Percentiles rank a stretch among this genome's conserved stretches.
These are phyloP conservation scores for Trichoderma atrobrunneum DNA, from an alignment of 2,329 filamentous ascomycete genomes.

Conservation along the genomic window DNA sequence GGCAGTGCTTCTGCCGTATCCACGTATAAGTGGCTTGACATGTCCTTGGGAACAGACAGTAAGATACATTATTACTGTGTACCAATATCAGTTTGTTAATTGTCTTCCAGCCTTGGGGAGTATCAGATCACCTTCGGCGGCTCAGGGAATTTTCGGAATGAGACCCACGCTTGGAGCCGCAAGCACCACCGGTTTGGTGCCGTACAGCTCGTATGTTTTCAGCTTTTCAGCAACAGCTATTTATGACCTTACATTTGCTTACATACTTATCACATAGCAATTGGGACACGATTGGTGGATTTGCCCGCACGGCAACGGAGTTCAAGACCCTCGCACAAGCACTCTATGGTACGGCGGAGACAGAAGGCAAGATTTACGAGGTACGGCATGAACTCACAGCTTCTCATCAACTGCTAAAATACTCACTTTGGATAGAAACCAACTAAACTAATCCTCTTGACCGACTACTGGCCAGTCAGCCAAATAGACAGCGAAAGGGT, in stretches of 20 bases:
- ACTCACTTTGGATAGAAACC: background rate
- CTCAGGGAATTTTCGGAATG: background rate
- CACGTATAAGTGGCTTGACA: background rate
- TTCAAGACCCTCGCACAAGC: background rate
- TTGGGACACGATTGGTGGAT: background rate
- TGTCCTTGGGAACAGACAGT: background rate
- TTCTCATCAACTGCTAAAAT: background rate
- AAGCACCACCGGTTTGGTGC: background rate
- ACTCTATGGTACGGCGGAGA: background rate
- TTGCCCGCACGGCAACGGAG: background rate
- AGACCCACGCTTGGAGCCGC: background rate
- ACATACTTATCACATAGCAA: background rate
- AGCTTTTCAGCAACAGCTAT: too few species aligned
- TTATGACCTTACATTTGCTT: background rate
- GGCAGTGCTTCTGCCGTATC: background rate
- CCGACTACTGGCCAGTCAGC: background rate
- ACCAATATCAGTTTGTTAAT: fast-evolving
- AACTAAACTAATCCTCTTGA: background rate
- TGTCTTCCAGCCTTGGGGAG: background rate
- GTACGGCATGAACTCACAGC: background rate
- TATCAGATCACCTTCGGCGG: background rate
- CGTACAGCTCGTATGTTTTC: background rate
- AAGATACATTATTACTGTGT: background rate
- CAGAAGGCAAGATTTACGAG: background rate
- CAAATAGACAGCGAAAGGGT: background rate